A percentile compares a stretch with the other conserved stretches of the same genome.
These are phyloP conservation scores for Mycena filopes DNA, from an alignment of 768 basidiomycete species.

Conservation along the genomic window DNA sequence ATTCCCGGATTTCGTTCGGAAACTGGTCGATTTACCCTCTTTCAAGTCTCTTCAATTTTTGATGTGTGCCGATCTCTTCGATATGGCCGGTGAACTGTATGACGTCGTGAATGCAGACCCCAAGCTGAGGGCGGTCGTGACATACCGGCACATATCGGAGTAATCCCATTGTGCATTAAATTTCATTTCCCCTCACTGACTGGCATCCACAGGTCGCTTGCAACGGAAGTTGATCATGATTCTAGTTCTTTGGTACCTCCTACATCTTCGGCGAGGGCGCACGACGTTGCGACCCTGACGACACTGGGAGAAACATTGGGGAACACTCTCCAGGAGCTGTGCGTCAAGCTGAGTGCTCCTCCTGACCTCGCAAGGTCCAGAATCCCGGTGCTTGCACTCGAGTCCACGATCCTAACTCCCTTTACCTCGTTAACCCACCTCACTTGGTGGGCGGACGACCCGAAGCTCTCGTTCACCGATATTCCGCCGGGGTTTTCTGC, in stretches of 20 bases:
- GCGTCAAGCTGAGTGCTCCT: neutral
- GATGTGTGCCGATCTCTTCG: neutral
- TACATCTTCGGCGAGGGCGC: neutral
- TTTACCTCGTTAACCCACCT: neutral
- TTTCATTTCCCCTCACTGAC: no score
- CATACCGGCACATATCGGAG: neutral
- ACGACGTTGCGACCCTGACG: neutral
- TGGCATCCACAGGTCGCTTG: no score
- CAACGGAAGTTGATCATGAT: no score
- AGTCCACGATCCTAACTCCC: neutral
- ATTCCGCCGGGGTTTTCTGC: neutral
- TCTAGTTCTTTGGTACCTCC: no score
- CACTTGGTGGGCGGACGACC: neutral
- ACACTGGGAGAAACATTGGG: neutral
- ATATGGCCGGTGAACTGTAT: neutral
- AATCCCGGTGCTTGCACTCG: no score
- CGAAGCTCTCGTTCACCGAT: neutral
- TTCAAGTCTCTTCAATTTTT: neutral
- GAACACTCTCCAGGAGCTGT: neutral
- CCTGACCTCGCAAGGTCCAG: no score
- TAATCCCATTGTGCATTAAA: neutral
- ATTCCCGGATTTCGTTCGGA: neutral
- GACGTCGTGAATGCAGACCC: neutral
- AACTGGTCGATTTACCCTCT: neutral
- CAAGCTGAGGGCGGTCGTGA: neutral